These are phyloP conservation scores for Alternaria triticina DNA, from an alignment of 2,329 filamentous ascomycete species.

Conservation along the genomic window DNA sequence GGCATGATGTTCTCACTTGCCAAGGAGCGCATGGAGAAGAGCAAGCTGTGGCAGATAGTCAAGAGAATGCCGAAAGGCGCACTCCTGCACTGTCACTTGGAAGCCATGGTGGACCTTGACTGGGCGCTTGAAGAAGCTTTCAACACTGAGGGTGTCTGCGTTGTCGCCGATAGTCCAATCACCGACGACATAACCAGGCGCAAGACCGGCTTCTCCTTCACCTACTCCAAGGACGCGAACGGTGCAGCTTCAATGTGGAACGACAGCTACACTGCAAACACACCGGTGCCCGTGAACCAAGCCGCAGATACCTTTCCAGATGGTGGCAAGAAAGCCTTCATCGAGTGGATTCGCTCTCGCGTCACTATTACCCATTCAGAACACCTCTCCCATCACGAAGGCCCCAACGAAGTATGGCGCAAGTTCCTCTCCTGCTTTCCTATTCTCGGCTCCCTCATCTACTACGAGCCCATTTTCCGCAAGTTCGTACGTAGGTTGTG, in stretches of 20 bases:
- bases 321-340: conserved; percentile 73
- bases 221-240: conserved; percentile 50
- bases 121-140: conserved; percentile 78
- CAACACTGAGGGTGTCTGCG: conserved; percentile 74
- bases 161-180: conserved; percentile 66
- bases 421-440: conserved; percentile 80
- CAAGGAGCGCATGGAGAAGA: conserved; percentile 84
- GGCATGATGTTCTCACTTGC: conserved; percentile 94
- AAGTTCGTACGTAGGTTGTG: conserved; percentile 76
- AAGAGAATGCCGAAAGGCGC: conserved; percentile 87
- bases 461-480: conserved; percentile 90
- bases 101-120: conserved; percentile 89
- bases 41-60: conserved; percentile 84
- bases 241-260: conserved; percentile 68
- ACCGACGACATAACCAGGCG: conserved; percentile 60
- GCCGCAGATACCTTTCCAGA: conserved; percentile 78
- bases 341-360: conserved; percentile 76
- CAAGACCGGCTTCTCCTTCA: conserved; percentile 66
- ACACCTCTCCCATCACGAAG: conserved; percentile 79
- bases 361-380: conserved; percentile 76
- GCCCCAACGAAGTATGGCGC: conserved; percentile 81
- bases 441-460: conserved; percentile 75
- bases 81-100: conserved; percentile 84
- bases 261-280: conserved; percentile 64
- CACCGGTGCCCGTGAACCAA: conserved; percentile 63